phyloP scores from a whole-genome alignment of 1,139 yeast species.

The Groenewaldozyma auringiensis region DNA sequence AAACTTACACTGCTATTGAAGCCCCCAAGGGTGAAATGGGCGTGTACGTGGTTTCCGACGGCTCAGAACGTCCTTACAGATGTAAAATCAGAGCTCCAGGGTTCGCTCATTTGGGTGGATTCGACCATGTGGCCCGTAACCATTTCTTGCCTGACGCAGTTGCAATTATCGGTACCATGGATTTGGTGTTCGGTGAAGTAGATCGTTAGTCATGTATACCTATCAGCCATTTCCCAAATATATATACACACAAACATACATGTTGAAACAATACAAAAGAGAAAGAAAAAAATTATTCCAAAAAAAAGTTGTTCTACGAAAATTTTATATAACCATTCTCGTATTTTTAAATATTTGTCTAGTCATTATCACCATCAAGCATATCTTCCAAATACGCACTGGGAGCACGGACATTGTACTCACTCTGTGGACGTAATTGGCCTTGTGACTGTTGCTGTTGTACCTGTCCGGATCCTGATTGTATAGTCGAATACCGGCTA shows the following conservation, averaged over 20 bases:
- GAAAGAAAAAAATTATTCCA: background rate
- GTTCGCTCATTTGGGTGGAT: slow-evolving; percentile 82
- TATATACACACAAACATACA: background rate
- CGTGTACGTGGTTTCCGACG: slow-evolving; percentile 82
- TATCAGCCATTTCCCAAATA: no score
- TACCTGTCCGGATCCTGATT: slow-evolving; percentile 1
- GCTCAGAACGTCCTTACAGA: slow-evolving; percentile 84
- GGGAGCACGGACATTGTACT: slow-evolving; percentile 18
- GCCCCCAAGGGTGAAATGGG: slow-evolving; percentile 98
- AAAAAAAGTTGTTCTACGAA: background rate
- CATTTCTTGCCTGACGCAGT: slow-evolving; percentile 89
- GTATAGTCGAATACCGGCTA: background rate
- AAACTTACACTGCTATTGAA: slow-evolving; percentile 85
- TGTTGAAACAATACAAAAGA: background rate
- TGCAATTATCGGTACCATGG: slow-evolving; percentile 93
- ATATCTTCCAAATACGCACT: slow-evolving; percentile 35
- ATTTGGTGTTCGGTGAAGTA: slow-evolving; percentile 89
- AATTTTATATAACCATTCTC: no score
- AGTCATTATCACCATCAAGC: slow-evolving; percentile 22
- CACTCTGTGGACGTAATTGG: background rate
- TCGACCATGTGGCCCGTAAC: slow-evolving; percentile 79
- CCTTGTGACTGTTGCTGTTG: background rate
- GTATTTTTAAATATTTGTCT: slow-evolving; percentile 3
- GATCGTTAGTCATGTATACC: slow-evolving; percentile 49
- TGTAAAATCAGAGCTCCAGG: slow-evolving; percentile 94